Percentiles rank a stretch among this genome's conserved stretches.
phyloP scores from a whole-genome alignment of 2,329 filamentous ascomycete species.

The Monosporascus sp. region DNA sequence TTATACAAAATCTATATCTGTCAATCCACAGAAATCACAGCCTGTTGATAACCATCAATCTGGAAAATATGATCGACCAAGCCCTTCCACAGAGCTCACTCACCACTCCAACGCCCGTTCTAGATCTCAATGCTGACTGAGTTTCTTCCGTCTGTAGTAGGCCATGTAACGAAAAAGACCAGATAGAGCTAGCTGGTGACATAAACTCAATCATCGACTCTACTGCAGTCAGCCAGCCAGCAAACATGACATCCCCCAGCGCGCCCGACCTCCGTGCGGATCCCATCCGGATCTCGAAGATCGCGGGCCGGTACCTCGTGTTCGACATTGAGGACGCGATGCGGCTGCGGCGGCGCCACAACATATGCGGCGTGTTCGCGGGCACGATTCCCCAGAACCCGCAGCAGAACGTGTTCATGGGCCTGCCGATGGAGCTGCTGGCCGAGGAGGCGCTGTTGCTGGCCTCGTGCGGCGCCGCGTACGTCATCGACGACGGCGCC shows the following conservation, averaged over 20 bases:
- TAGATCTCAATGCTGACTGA: background rate
- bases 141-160: background rate
- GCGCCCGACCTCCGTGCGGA: constrained; percentile 1
- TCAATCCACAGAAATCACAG: constrained; percentile 71
- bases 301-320: constrained; percentile 77
- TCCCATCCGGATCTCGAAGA: constrained; percentile 70
- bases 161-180: background rate
- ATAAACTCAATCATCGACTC: background rate
- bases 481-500: constrained; percentile 72
- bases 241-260: constrained; percentile 12
- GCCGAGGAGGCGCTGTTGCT: constrained; percentile 83
- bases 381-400: constrained; percentile 88
- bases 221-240: too few relatives aligned
- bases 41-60: constrained; percentile 43
- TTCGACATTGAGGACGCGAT: constrained; percentile 81
- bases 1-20: constrained; percentile 63
- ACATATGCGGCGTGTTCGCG: constrained; percentile 79
- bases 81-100: constrained; percentile 22
- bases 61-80: constrained; percentile 37
- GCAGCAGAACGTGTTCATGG: constrained; percentile 90
- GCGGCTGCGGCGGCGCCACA: constrained; percentile 70
- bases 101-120: background rate
- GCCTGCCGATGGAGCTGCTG: constrained; percentile 82
- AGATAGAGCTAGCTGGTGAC: background rate
- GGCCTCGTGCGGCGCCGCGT: constrained; percentile 69